Evolutionary conservation across 768 basidiomycete species (phyloP).

Genomic region (Cystofilobasidium bisporidii): DNA sequence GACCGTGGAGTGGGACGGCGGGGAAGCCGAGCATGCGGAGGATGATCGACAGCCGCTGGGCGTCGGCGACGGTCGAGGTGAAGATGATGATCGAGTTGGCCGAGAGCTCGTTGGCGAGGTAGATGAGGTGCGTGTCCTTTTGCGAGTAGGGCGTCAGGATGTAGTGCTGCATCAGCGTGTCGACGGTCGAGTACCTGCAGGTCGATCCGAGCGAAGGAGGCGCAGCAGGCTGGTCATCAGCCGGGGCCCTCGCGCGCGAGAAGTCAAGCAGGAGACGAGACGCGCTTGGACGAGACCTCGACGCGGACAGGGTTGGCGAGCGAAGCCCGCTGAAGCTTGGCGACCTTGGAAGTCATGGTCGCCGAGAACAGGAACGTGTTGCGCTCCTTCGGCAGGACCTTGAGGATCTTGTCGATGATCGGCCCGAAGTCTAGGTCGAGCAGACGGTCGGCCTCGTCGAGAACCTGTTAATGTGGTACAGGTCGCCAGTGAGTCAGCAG

Average conservation of each 20-base stretch:
- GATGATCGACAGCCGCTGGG: conserved; percentile 77
- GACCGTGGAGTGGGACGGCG: conserved; percentile 90
- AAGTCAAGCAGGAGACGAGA: neutral
- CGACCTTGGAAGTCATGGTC: conserved; percentile 98
- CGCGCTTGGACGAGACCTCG: conserved; percentile 86
- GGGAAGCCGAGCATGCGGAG: conserved; percentile 84
- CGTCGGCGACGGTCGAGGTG: conserved; percentile 88
- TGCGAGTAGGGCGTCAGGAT: conserved; percentile 82
- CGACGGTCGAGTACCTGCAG: conserved; percentile 95
- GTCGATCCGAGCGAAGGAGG: no score
- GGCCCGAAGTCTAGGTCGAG: conserved; percentile 95
- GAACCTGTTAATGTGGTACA: conserved; percentile 50
- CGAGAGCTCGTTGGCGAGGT: conserved; percentile 76
- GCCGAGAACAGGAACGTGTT: conserved; percentile 95
- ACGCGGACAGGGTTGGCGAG: conserved; percentile 85
- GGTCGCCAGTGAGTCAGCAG: neutral
- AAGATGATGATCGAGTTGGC: conserved; percentile 94
- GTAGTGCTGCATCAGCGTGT: conserved; percentile 89
- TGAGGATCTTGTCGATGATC: conserved; percentile 90
- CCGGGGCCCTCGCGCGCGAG: no score
- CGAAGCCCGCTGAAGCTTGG: conserved; percentile 88
- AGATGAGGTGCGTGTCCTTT: conserved; percentile 83
- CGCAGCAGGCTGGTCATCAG: neutral
- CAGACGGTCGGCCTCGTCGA: conserved; percentile 92
- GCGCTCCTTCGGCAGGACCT: conserved; percentile 85